Evolutionary conservation across 345 rosid species (phyloP).

Genomic region (Melaleuca quinquenervia): DNA sequence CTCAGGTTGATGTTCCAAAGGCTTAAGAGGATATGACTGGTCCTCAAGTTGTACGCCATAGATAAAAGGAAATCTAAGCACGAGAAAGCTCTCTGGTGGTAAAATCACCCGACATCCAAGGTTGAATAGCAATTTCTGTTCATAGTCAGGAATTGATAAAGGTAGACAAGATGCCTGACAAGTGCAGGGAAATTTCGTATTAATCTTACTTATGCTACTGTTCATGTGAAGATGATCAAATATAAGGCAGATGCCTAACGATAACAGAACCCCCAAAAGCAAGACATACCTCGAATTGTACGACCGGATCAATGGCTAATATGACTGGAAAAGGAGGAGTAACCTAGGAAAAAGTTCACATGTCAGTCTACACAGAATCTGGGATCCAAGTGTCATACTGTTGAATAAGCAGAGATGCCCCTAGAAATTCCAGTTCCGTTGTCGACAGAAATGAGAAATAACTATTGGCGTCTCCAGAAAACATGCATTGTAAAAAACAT

Average conservation of each 20-base stretch:
- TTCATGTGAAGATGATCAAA: not conserved
- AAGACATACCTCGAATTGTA: conserved; percentile 64
- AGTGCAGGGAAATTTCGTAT: not conserved
- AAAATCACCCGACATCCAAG: conserved; percentile 60
- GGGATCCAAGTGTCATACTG: not conserved
- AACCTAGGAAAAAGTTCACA: conserved; percentile 39
- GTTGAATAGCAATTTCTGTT: conserved; percentile 47
- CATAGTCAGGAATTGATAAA: conserved; percentile 27
- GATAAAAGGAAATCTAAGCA: conserved; percentile 65
- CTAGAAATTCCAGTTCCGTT: not conserved
- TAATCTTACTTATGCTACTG: not conserved
- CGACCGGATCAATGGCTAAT: conserved; percentile 51
- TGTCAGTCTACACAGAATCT: not conserved
- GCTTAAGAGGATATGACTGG: conserved; percentile 41
- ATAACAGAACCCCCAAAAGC: not conserved
- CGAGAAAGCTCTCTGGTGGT: conserved; percentile 77
- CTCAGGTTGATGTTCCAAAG: conserved; percentile 60
- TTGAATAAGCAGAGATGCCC: not conserved
- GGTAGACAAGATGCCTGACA: conserved; percentile 61
- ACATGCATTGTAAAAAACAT: not conserved
- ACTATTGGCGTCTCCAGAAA: not conserved
- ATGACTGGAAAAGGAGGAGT: conserved; percentile 65
- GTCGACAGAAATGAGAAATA: not conserved
- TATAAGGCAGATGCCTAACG: not conserved
- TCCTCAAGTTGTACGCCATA: conserved; percentile 61